Conservation (phyloP, 345 rosid species). For the Aquilaria yunnanensis region DNA sequence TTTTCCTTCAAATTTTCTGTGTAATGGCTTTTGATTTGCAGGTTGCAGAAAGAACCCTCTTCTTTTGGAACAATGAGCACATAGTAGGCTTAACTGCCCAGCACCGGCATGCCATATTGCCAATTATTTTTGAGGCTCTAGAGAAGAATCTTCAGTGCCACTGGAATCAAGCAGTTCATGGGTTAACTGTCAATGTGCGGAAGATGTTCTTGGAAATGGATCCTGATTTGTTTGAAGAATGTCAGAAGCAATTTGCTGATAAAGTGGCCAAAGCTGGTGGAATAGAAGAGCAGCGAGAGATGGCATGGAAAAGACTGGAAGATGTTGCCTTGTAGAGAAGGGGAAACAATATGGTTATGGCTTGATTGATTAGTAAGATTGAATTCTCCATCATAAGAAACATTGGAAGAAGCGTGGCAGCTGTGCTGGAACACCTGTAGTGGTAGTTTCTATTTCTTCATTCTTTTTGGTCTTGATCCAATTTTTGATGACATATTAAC, state of each 20-base stretch:
- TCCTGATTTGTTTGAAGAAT: conserved; percentile 65
- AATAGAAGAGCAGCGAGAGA: conserved; percentile 59
- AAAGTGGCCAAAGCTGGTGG: conserved; percentile 51
- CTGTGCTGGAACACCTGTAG: background rate
- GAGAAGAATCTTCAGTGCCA: conserved; percentile 73
- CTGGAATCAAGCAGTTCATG: conserved; percentile 90
- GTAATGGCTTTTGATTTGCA: conserved; percentile 26
- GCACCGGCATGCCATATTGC: conserved; percentile 55
- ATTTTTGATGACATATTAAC: conserved; percentile 3
- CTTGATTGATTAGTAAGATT: conserved; percentile 19
- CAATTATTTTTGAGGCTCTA: conserved; percentile 64
- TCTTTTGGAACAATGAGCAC: conserved; percentile 93
- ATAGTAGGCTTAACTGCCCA: conserved; percentile 71
- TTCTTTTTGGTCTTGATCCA: background rate
- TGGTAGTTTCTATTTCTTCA: conserved; percentile 34
- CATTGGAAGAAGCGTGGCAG: conserved; percentile 11
- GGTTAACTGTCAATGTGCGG: conserved; percentile 62
- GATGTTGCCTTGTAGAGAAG: conserved; percentile 55
- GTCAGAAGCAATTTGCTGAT: conserved; percentile 58
- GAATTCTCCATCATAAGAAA: conserved; percentile 9
- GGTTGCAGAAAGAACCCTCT: conserved; percentile 89
- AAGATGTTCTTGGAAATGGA: conserved; percentile 94
- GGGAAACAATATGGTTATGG: conserved; percentile 45
- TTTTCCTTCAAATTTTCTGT: conserved; percentile 8
- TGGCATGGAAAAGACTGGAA: conserved; percentile 74